Conservation (phyloP, 2,329 filamentous ascomycete species). For the Aureobasidium sp. region DNA sequence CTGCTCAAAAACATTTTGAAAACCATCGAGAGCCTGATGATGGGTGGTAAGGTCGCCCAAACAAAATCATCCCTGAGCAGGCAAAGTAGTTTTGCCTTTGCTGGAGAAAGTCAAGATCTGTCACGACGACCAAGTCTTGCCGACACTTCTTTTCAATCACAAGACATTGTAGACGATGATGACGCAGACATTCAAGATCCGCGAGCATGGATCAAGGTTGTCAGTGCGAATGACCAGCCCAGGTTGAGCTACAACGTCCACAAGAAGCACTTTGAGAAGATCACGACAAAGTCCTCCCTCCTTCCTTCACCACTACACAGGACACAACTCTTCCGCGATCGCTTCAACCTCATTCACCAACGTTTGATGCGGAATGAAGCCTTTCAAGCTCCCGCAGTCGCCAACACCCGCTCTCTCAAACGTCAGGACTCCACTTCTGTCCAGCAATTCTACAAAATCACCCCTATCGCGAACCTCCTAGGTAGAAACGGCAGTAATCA, state of each 20-base stretch:
- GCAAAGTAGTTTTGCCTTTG: conserved; percentile 59
- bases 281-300: conserved; percentile 35
- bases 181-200: conserved; percentile 60
- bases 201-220: conserved; percentile 74
- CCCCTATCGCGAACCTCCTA: conserved; percentile 67
- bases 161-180: conserved; percentile 52
- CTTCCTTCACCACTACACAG: conserved; percentile 75
- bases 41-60: conserved; percentile 63
- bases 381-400: conserved; percentile 69
- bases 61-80: conserved; percentile 49
- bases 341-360: conserved; percentile 89
- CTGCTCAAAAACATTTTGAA: conserved; percentile 73
- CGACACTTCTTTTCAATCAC: conserved; percentile 40
- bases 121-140: conserved; percentile 1
- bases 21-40: conserved; percentile 80
- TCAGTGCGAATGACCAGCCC: conserved; percentile 81
- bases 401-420: conserved; percentile 45
- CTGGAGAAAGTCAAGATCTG: conserved; percentile 27
- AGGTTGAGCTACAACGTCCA: conserved; percentile 65
- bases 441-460: conserved; percentile 75
- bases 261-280: conserved; percentile 84
- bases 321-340: conserved; percentile 77
- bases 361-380: conserved; percentile 86
- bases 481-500: conserved; percentile 79
- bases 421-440: conserved; percentile 51